These are phyloP conservation scores for Sporothrix schenckii DNA, from an alignment of 2,329 filamentous ascomycete genomes.

Conservation along the genomic window DNA sequence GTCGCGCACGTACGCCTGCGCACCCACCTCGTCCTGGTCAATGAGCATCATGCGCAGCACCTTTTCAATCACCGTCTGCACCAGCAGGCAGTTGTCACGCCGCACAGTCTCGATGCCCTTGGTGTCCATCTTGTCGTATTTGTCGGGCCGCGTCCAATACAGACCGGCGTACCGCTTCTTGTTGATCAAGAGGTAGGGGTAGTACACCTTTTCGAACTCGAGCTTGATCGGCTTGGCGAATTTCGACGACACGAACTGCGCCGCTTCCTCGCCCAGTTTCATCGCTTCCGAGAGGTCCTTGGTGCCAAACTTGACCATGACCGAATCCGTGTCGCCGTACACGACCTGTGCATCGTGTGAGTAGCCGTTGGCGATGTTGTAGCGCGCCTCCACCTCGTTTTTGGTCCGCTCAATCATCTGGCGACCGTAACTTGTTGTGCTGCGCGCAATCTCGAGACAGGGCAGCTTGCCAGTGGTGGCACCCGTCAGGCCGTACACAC, in stretches of 20 bases:
- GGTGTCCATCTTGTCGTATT: constrained; percentile 99
- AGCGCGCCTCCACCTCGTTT: constrained; percentile 86
- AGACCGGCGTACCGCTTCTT: constrained; percentile 99
- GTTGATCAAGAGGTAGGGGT: constrained; percentile 97
- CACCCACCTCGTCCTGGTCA: constrained; percentile 84
- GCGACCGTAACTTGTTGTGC: constrained; percentile 93
- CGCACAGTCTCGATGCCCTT: constrained; percentile 99
- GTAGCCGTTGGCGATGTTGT: constrained; percentile 93
- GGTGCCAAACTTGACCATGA: constrained; percentile 99
- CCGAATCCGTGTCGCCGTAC: constrained; percentile 98
- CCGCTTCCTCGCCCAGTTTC: constrained; percentile 93
- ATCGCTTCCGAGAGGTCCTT: constrained; percentile 85
- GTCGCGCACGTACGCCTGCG: constrained; percentile 96
- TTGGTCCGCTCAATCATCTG: constrained; percentile 99
- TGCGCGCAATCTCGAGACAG: constrained; percentile 92
- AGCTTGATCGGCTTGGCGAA: constrained; percentile 98
- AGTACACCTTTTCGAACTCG: constrained; percentile 99
- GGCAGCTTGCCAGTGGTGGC: constrained; percentile 95
- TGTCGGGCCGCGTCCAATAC: constrained; percentile 92
- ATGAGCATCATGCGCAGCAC: constrained; percentile 95
- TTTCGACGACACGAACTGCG: constrained; percentile 83
- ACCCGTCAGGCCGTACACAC: constrained; percentile 94
- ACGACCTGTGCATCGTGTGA: constrained; percentile 94
- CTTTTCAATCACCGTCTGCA: constrained; percentile 97
- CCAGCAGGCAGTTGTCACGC: constrained; percentile 91